A percentile compares a stretch with the other conserved stretches of the same genome.
phyloP scores from a whole-genome alignment of 2,329 filamentous ascomycete species.

The Penicillium sp. region DNA sequence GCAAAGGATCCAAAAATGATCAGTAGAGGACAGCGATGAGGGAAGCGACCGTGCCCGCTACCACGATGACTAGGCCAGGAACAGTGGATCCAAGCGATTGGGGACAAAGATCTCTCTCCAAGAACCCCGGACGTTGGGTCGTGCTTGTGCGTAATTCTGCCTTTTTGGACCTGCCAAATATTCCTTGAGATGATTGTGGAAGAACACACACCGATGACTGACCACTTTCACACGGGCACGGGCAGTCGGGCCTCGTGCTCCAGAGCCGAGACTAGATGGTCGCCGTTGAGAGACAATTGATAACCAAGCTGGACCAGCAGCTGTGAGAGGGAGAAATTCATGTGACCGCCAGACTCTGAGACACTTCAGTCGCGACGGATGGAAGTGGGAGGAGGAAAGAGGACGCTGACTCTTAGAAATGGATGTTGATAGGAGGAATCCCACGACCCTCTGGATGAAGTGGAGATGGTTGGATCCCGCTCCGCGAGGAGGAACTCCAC shows the following conservation, averaged over 20 bases:
- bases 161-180: no score
- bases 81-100: background rate
- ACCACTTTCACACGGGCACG: no score
- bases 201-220: no score
- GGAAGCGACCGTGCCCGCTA: slow-evolving; percentile 7
- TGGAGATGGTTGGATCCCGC: no score
- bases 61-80: background rate
- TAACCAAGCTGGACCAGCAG: slow-evolving; percentile 1
- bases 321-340: background rate
- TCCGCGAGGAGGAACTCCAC: no score
- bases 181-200: no score
- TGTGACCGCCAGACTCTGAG: background rate
- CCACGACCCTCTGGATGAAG: no score
- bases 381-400: background rate
- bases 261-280: background rate
- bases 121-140: no score
- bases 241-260: no score
- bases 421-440: no score
- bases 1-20: slow-evolving; percentile 1
- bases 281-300: background rate
- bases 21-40: slow-evolving; percentile 8
- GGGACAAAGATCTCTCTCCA: no score
- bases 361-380: background rate
- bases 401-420: background rate
- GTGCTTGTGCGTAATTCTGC: no score